Conservation (phyloP, 768 basidiomycete species). For the Lactarius tabidus region DNA sequence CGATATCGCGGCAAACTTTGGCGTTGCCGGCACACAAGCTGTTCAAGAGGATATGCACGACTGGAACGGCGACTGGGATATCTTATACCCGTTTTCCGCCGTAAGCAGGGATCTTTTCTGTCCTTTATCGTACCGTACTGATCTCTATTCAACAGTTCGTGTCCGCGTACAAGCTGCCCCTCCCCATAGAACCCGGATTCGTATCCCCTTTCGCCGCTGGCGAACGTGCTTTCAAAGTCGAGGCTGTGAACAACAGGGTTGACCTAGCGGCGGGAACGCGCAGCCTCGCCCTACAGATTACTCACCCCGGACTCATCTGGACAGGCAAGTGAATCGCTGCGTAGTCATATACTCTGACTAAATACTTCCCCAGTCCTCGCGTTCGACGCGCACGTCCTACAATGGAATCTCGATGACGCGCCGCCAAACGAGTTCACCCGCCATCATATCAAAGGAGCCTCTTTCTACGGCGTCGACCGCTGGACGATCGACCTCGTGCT, state of each 20-base stretch:
- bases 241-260: constrained; percentile 51
- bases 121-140: not conserved
- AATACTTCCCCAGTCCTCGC: constrained; percentile 56
- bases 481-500: constrained; percentile 74
- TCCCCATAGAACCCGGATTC: constrained; percentile 43
- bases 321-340: constrained; percentile 47
- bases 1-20: constrained; percentile 59
- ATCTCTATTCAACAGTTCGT: constrained; percentile 55
- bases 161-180: constrained; percentile 72
- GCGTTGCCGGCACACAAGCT: constrained; percentile 39
- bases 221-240: constrained; percentile 47
- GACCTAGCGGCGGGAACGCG: constrained; percentile 60
- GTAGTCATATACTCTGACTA: not conserved
- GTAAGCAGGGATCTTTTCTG: constrained; percentile 37
- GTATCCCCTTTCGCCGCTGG: constrained; percentile 28
- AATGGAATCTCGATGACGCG: constrained; percentile 77
- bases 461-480: constrained; percentile 71
- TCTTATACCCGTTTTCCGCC: constrained; percentile 74
- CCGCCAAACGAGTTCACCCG: constrained; percentile 72
- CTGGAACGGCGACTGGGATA: constrained; percentile 85
- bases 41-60: constrained; percentile 60
- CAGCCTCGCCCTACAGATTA: constrained; percentile 60
- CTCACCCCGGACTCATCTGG: constrained; percentile 85
- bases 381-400: constrained; percentile 84
- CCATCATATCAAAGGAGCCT: constrained; percentile 90